A percentile compares a stretch with the other conserved stretches of the same genome.
Evolutionary conservation across 2,329 filamentous ascomycete species (phyloP).

Genomic region (Aspergillus niger): DNA sequence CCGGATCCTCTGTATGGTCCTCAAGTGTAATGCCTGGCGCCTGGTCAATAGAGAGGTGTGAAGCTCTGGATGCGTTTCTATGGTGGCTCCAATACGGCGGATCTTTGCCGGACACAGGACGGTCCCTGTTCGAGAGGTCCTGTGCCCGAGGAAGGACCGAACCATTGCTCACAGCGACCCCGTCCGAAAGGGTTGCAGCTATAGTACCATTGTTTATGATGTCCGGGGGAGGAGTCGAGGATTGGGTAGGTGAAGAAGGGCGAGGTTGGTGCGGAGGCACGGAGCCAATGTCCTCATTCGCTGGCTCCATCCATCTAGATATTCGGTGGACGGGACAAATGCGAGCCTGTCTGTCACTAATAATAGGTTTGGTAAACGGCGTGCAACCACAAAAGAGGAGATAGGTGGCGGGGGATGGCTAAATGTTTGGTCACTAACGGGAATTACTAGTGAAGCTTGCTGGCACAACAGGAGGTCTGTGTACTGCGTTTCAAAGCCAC

Average conservation of each 20-base stretch:
- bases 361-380: conserved; percentile 16
- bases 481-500: conserved; percentile 2
- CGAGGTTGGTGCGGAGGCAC: conserved; percentile 32
- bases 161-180: conserved; percentile 15
- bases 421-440: conserved; percentile 8
- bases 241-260: conserved; percentile 24
- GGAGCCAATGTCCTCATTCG: conserved; percentile 40
- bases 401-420: conserved; percentile 14
- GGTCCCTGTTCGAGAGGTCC: conserved; percentile 25
- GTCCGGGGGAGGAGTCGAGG: conserved; percentile 14
- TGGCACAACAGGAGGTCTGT: conserved; percentile 8
- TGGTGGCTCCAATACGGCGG: conserved; percentile 52
- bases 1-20: conserved; percentile 63
- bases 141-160: conserved; percentile 15
- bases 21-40: conserved; percentile 59
- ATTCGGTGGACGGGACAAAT: conserved; percentile 12
- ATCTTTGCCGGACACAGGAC: conserved; percentile 35
- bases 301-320: conserved; percentile 47
- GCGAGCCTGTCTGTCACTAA: conserved; percentile 16
- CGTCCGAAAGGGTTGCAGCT: conserved; percentile 12
- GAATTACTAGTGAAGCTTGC: conserved; percentile 13
- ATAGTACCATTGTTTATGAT: conserved; percentile 14
- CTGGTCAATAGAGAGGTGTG: conserved; percentile 41
- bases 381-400: conserved; percentile 18
- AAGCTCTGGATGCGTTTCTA: conserved; percentile 44